phyloP scores from a whole-genome alignment of 1,139 yeast species.

The Yamadazyma aaseri region DNA sequence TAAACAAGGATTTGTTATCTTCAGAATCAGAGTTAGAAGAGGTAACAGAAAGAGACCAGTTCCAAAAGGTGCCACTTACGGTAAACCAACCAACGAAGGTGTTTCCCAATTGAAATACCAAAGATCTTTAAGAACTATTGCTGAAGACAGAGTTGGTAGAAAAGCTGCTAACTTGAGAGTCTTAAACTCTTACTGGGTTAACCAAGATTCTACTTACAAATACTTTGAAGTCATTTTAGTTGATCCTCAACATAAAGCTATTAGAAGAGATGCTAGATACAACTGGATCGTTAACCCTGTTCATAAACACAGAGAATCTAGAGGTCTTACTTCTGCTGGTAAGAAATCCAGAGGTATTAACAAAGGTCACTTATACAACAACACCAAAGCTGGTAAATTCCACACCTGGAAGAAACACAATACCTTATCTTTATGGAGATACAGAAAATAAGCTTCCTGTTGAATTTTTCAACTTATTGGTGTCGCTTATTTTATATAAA shows the following conservation, averaged over 20 bases:
- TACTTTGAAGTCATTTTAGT: constrained; percentile 96
- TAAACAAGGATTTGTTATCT: constrained; percentile 98
- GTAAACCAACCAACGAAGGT: constrained; percentile 99
- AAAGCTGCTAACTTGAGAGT: constrained; percentile 99
- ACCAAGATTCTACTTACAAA: constrained; percentile 99
- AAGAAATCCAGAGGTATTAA: constrained; percentile 99
- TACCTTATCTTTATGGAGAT: constrained; percentile 99
- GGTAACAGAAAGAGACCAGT: constrained; percentile 99
- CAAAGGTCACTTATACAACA: constrained; percentile 99
- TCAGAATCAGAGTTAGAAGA: constrained; percentile 99
- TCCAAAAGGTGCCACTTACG: constrained; percentile 99
- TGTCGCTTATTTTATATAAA: not conserved
- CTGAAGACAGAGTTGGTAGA: constrained; percentile 99
- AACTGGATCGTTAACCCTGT: constrained; percentile 99
- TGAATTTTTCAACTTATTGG: not conserved
- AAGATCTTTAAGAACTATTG: constrained; percentile 95
- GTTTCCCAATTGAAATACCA: constrained; percentile 99
- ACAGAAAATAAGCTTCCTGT: constrained; percentile 75
- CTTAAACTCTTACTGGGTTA: constrained; percentile 99
- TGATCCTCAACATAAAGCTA: constrained; percentile 98
- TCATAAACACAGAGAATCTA: constrained; percentile 99
- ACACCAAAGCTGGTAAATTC: constrained; percentile 97
- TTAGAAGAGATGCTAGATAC: constrained; percentile 98
- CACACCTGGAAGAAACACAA: constrained; percentile 99
- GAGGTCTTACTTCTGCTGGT: constrained; percentile 98